Base-by-base conservation (phyloP, 2,329 filamentous ascomycete species). In the Aspergillus viridinutans region DNA sequence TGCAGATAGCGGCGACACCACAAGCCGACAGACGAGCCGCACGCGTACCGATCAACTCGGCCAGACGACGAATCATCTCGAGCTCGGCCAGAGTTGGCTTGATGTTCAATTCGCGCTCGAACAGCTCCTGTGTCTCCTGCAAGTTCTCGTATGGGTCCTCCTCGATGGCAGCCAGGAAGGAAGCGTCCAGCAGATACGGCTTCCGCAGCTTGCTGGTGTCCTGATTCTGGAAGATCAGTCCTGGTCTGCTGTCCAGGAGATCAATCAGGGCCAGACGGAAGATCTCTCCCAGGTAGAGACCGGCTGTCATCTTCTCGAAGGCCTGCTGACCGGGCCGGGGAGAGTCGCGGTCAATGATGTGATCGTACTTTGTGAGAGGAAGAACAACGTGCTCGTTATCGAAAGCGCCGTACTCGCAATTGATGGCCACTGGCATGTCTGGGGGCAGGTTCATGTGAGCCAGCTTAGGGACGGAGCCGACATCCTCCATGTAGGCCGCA, bases 301-400 rank as follows among this genome's bases (percentile, higher is more conserved):
- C 93, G 2, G 93, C 92, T 71, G 96, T 92, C 90, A 97, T 97
- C 81, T 97, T 97, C 79, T 97, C 93, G 65, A 97, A 97, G 1
- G 90, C 87, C 78, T 97, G 93, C 77, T 97, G 92, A 52, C 92
- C 92, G 3, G 93, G 93, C 26, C 92, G 89, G 38, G 93, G 93
- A 21, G 92, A 97, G 68, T 94, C 89, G 66, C 90, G 87, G 79
- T 97, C 93, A 69, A 97, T 90, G 64, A 88, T 85, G 59, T 90
- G 80, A 73, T 97, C 93, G 75, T 94, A 97, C 57, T 84, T 84
- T 26, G 92, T 96, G 54, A 86, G 84, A 12, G 92, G 92, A 12
- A 97, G 86, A 54, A 97, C 88, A 68, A 88, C 83, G 78, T 93
- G 89, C 76, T 96, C 90, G 74, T 96, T 96, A 76, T 97, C 93